Evolutionary conservation across 805 yeast species (phyloP).

Genomic region (Myxozyma monticola): DNA sequence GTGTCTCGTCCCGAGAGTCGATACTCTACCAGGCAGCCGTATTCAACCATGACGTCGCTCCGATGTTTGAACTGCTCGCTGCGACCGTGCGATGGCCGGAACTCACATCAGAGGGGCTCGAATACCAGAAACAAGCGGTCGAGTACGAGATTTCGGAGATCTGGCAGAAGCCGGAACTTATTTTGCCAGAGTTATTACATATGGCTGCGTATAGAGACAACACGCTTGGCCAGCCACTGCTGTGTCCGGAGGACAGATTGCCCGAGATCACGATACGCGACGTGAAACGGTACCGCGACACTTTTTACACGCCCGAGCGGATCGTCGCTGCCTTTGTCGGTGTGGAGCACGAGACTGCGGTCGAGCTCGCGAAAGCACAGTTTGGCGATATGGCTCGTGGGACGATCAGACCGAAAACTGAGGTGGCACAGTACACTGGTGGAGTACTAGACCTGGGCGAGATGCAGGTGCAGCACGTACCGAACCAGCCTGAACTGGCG

Average conservation of each 20-base stretch:
- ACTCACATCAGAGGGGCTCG: constrained; percentile 66
- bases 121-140: constrained; percentile 70
- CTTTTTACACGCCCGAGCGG: constrained; percentile 74
- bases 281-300: constrained; percentile 59
- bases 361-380: constrained; percentile 58
- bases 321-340: constrained; percentile 88
- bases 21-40: constrained; percentile 93
- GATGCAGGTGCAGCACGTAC: constrained; percentile 26
- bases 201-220: constrained; percentile 70
- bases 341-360: constrained; percentile 67
- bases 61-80: constrained; percentile 71
- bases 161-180: constrained; percentile 76
- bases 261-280: constrained; percentile 53
- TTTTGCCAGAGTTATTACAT: constrained; percentile 88
- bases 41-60: constrained; percentile 78
- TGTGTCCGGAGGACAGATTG: constrained; percentile 74
- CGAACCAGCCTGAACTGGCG: constrained; percentile 65
- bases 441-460: constrained; percentile 40
- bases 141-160: constrained; percentile 82
- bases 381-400: constrained; percentile 60
- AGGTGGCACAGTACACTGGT: constrained; percentile 57
- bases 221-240: constrained; percentile 81
- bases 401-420: constrained; percentile 32
- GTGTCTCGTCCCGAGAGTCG: constrained; percentile 88
- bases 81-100: constrained; percentile 77